Base-by-base conservation (phyloP, 163 green algal genomes). In the Scenedesmus sp. region DNA sequence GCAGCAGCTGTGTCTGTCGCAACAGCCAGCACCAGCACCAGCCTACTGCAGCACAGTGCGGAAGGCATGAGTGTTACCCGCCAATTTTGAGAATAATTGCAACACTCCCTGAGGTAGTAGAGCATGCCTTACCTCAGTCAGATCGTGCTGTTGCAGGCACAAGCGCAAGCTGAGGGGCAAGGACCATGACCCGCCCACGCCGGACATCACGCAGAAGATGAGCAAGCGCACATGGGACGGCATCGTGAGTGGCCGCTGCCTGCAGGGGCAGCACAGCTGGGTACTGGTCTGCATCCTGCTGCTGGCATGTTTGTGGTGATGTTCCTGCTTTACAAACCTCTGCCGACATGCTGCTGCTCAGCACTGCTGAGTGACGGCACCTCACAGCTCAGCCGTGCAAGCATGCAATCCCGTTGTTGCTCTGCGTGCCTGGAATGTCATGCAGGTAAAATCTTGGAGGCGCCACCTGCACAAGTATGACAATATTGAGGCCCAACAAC, bases 201-300 rank as follows among this genome's bases (percentile, higher is more conserved):
- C 97, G 7, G 97, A 99, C 89, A 94, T 97, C 12, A 88, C 89
- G 7, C 87, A 94, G 26, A 94, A 94, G 44, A 96, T 95, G 93
- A 98, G 95, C 95, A 99, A 99, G 94, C 95, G 96, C 18, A 88
- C 88, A 2, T 99, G 98, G 92, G 97, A 98, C 49, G 97, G 97
- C 26, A 86, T 96, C 85, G 92, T 97, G 61, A 81, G 93, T 61
- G 7, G 68, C 79, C 30, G 76, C 6, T n/a, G 37, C 35, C 4
- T 83, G 30, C 30, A 37, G 30, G 9, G 30, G 18, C 18, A 6
- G 30, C 65, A 76, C 9, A 40, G 1, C 26, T 37, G 65, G 2
- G 2, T 76, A 7, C 30, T 76, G 30, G 37, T 16, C 40, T 76
- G 65, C 65, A 40, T 0, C 30, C 40, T 37, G 65, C 65, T 76